A percentile compares a stretch with the other conserved stretches of the same genome.
Evolutionary conservation across 2,329 filamentous ascomycete genomes (phyloP).

Genomic region (Cyclaneusma minus): DNA sequence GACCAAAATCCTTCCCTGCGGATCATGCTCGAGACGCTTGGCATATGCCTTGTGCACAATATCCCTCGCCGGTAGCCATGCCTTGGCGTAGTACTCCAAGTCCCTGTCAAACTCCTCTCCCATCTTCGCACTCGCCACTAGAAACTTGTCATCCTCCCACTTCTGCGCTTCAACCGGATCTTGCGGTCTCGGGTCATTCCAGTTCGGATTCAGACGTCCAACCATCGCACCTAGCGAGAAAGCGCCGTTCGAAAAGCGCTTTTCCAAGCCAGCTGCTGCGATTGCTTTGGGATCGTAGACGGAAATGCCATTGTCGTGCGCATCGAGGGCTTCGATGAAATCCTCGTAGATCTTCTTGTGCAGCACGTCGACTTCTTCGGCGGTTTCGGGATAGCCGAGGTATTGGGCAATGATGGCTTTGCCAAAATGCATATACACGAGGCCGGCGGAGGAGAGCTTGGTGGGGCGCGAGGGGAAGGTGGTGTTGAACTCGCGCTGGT

Average conservation of each 20-base stretch:
- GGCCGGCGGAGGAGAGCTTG: constrained; percentile 83
- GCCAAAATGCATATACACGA: constrained; percentile 94
- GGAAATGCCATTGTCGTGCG: constrained; percentile 91
- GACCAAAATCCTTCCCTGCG: constrained; percentile 66
- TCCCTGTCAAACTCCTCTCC: constrained; percentile 78
- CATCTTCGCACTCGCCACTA: constrained; percentile 63
- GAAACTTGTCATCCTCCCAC: constrained; percentile 70
- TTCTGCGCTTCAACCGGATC: constrained; percentile 46
- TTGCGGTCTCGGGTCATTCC: constrained; percentile 48
- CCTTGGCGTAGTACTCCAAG: constrained; percentile 55
- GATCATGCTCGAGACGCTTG: constrained; percentile 50
- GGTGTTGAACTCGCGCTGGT: constrained; percentile 79
- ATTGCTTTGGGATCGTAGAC: constrained; percentile 61
- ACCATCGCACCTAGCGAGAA: constrained; percentile 80
- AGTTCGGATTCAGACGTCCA: constrained; percentile 61
- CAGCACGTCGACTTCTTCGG: constrained; percentile 55
- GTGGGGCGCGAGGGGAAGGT: constrained; percentile 74
- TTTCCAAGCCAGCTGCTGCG: constrained; percentile 55
- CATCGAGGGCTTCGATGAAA: constrained; percentile 92
- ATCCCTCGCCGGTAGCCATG: constrained; percentile 79
- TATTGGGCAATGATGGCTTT: constrained; percentile 61
- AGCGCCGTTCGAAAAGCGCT: constrained; percentile 68
- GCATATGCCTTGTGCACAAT: constrained; percentile 65
- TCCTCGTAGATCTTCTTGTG: constrained; percentile 83
- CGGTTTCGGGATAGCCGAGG: constrained; percentile 43